Conservation (phyloP, 148 eudicot species). For the Euryodendron excelsum region DNA sequence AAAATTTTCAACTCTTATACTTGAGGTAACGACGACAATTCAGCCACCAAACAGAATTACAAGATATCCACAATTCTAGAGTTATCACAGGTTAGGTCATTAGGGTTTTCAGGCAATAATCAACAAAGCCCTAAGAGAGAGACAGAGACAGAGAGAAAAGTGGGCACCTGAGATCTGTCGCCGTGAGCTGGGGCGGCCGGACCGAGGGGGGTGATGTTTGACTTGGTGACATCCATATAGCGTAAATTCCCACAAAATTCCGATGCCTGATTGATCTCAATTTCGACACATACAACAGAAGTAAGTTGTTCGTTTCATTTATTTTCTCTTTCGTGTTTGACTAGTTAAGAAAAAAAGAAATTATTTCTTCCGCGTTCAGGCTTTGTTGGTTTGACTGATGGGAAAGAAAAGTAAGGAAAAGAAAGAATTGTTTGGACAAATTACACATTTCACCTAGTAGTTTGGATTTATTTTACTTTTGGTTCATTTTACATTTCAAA, state of each 20-base stretch:
- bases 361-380: no score
- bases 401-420: background rate
- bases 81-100: background rate
- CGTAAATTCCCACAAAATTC: background rate
- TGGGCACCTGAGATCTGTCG: conserved; percentile 10
- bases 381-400: background rate
- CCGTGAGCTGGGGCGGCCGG: background rate
- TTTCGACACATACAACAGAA: background rate
- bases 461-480: no score
- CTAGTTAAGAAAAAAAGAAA: no score
- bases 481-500: no score
- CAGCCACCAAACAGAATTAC: background rate
- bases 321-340: no score
- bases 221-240: conserved; percentile 4
- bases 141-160: background rate
- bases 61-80: background rate
- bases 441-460: background rate
- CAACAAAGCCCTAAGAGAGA: background rate
- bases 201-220: background rate
- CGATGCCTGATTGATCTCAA: background rate
- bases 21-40: background rate
- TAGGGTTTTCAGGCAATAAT: background rate
- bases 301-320: no score
- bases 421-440: no score
- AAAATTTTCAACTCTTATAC: background rate